Base-by-base conservation (phyloP, 805 yeast genomes). In the Kodamaea lidongshanica region DNA sequence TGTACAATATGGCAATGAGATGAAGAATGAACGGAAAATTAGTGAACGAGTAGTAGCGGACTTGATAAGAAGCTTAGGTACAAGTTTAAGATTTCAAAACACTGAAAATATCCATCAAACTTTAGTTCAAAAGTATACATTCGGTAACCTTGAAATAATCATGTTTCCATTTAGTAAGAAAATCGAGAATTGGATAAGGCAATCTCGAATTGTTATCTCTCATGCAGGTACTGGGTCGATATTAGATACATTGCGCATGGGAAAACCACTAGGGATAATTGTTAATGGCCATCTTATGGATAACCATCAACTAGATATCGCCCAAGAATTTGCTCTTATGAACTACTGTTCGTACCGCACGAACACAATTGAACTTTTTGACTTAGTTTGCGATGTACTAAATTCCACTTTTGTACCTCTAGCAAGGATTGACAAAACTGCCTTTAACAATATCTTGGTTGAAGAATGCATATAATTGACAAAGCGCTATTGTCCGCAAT, bases 191-290 rank as follows among this genome's bases (percentile, higher is more conserved):
- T 62, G 66, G 34, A 71, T 85, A 3, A 27, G 42, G 0, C 21
- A 47, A 1, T 62, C 77, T 2, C 74, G 75, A 29, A 42, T 85
- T 24, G 83, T 89, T 7, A 68, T 92, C 8, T 77, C 95, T 0
- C 97, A 92, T 51, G 96, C 95, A 0, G 81, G 81, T 1, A 85
- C 97, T 0, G 98, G 98, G 2, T 84, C 96, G 0, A 82, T 89
- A 6, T 53, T 92, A 16, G 98, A 89, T 46, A 68, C 83, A 0
- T 54, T 86, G 20, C 64, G 92, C 13, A 46, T 47, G 16, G 32
- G 55, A 1, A 78, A 74, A 46, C 73, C 70, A 14, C 56, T 86
- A 33, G 58, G 88, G 1, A 87, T 82, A 5, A 79, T 86, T 16
- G 72, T 77, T 6, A 89, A 89, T 51, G 67, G 70, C 7, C 42